These are phyloP conservation scores for Ceratobasidium sp. DNA, from an alignment of 1,284 basidiomycete genomes.

Conservation along the genomic window DNA sequence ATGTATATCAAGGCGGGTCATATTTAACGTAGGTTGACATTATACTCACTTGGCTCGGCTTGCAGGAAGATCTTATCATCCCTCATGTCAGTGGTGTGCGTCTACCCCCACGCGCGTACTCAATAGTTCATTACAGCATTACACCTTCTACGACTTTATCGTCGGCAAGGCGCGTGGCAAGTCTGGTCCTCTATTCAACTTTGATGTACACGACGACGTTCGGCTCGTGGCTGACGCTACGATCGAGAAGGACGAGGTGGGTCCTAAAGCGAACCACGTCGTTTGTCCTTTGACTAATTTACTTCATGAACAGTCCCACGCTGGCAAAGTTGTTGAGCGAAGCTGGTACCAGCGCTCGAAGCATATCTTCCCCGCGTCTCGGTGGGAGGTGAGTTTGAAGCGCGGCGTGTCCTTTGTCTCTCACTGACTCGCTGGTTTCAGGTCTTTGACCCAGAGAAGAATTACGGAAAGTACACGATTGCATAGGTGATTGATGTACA, in stretches of 20 bases:
- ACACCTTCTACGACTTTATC: slow-evolving; percentile 99
- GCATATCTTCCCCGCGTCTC: slow-evolving; percentile 95
- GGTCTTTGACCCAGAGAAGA: slow-evolving; percentile 91
- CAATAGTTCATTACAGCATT: slow-evolving; percentile 70
- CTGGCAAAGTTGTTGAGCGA: slow-evolving; percentile 97
- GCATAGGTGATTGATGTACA: slow-evolving; percentile 54
- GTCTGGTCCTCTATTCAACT: slow-evolving; percentile 97
- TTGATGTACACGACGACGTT: slow-evolving; percentile 99
- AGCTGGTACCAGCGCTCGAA: slow-evolving; percentile 97
- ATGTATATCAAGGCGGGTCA: slow-evolving; percentile 94
- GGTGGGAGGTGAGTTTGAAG: slow-evolving; percentile 78
- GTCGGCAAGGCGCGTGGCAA: slow-evolving; percentile 98
- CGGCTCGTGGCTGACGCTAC: slow-evolving; percentile 95
- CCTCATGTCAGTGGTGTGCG: slow-evolving; percentile 73
- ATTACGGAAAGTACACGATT: slow-evolving; percentile 89
- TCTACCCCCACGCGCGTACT: background rate
- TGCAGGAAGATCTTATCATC: slow-evolving; percentile 92
- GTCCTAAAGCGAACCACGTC: slow-evolving; percentile 19
- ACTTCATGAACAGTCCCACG: slow-evolving; percentile 73
- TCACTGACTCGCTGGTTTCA: slow-evolving; percentile 55
- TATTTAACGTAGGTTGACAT: too few species aligned
- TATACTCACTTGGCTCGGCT: slow-evolving; percentile 14
- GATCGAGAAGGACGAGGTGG: slow-evolving; percentile 91
- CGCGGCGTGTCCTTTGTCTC: slow-evolving; percentile 38
- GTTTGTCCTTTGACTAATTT: background rate